phyloP scores from a whole-genome alignment of 768 basidiomycete genomes.

The Tricholoma sp. region DNA sequence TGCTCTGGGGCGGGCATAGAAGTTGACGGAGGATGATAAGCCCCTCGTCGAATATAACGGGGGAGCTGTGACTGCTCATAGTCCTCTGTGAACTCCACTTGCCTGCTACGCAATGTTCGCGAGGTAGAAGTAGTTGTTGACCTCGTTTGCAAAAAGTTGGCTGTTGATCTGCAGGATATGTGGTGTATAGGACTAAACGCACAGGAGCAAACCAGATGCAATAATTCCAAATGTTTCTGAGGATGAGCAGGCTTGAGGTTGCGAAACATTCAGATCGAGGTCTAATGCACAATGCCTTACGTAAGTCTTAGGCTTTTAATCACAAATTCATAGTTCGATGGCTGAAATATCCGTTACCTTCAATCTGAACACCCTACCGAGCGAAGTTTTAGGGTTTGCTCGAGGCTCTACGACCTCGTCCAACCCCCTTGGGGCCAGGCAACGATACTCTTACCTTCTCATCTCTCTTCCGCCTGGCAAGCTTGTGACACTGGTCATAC shows the following conservation, averaged over 20 bases:
- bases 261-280: neutral
- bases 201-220: neutral
- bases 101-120: neutral
- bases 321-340: too few species aligned
- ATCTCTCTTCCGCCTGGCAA: too few species aligned
- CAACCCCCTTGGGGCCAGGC: too few species aligned
- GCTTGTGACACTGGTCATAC: too few species aligned
- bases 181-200: neutral
- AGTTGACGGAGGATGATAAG: conserved; percentile 5
- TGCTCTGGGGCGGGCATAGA: conserved; percentile 2
- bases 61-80: conserved; percentile 14
- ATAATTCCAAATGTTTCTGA: conserved; percentile 2
- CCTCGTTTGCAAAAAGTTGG: neutral
- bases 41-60: conserved; percentile 26
- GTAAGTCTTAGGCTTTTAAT: too few species aligned
- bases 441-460: too few species aligned
- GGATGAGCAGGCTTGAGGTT: conserved; percentile 5
- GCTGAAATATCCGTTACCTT: too few species aligned
- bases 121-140: neutral
- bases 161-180: conserved; percentile 2
- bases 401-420: too few species aligned
- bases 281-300: too few species aligned
- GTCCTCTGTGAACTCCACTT: neutral
- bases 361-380: too few species aligned
- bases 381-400: too few species aligned